Conservation (phyloP, 129 eudicot genomes). For the Mikania micrantha region DNA sequence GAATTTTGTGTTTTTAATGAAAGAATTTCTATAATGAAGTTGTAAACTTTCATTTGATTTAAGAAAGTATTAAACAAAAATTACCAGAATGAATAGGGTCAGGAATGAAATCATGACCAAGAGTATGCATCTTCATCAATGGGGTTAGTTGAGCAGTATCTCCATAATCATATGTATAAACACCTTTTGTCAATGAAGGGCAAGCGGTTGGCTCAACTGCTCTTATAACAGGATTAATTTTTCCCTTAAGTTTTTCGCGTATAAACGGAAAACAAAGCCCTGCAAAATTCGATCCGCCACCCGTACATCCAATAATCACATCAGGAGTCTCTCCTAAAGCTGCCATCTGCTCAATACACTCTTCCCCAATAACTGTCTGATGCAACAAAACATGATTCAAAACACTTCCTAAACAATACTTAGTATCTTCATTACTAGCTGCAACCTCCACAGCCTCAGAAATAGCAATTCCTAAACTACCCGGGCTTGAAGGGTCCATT, state of each 20-base stretch:
- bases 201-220: slow-evolving; percentile 97
- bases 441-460: slow-evolving; percentile 97
- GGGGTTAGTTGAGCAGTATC: slow-evolving; percentile 97
- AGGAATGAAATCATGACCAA: slow-evolving; percentile 90
- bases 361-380: slow-evolving; percentile 95
- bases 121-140: slow-evolving; percentile 95
- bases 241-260: slow-evolving; percentile 75
- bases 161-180: slow-evolving; percentile 83
- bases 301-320: slow-evolving; percentile 92
- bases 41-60: background rate
- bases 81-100: slow-evolving; percentile 96
- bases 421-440: slow-evolving; percentile 57
- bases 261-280: slow-evolving; percentile 93
- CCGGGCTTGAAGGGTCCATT: slow-evolving; percentile 77
- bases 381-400: slow-evolving; percentile 88
- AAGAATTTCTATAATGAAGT: too few species aligned
- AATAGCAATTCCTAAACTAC: slow-evolving; percentile 92
- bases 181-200: slow-evolving; percentile 86
- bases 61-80: background rate
- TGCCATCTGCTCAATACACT: slow-evolving; percentile 93
- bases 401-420: slow-evolving; percentile 92
- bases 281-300: slow-evolving; percentile 93
- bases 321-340: slow-evolving; percentile 86
- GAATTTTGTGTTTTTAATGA: background rate
- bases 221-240: slow-evolving; percentile 68